Evolutionary conservation across 2,329 filamentous ascomycete genomes (phyloP), one percentile per base, ranked within the genome.

Genomic region (Penicillium sp.): DNA sequence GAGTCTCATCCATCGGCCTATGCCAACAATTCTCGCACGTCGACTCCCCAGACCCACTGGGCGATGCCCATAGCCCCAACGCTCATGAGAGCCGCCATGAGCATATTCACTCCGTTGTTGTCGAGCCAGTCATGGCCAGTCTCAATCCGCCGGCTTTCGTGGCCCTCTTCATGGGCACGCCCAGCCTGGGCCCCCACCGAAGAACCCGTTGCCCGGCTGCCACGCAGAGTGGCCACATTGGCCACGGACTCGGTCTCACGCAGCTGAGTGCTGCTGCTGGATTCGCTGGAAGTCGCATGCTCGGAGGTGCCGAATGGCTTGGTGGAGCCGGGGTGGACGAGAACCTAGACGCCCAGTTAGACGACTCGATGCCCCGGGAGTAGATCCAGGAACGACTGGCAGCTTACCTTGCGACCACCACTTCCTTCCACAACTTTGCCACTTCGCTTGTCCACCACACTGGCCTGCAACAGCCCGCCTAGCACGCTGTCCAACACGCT

Each of bases 51-150:
- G 18, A 53, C 33, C 47, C 60, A 65, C 27, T 58, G 50, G 1
- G 67, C 59, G 37, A 79, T 66, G 0, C 69, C 72, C 80, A 97
- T 94, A 4, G 83, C 86, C 4, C 83, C 79, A 13, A 89, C 50
- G 60, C 87, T 95, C 79, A 94, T 90, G 4, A 75, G 74, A 10
- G 80, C 75, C 0, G 91, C 90, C 91, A 96, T 97, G 41, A 91
- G 64, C 42, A 96, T 80, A 64, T 98, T 98, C 55, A 98, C 89
- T 39, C 87, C 86, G 64, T 98, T 98, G 65, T 98, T 98, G 65
- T 94, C 89, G 41, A 98, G 72, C 46, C 94, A 63, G 61, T 95
- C 78, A 69, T 74, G 35, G 61, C 81, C 88, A 52, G 73, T 84
- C 66, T 86, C 80, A 5, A 83, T 67, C 4, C 81, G 70, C 13